Percentiles rank a stretch among this genome's conserved stretches.
Conservation (phyloP, 352 stramenopile genomes). For the Phytophthora pluvialis region DNA sequence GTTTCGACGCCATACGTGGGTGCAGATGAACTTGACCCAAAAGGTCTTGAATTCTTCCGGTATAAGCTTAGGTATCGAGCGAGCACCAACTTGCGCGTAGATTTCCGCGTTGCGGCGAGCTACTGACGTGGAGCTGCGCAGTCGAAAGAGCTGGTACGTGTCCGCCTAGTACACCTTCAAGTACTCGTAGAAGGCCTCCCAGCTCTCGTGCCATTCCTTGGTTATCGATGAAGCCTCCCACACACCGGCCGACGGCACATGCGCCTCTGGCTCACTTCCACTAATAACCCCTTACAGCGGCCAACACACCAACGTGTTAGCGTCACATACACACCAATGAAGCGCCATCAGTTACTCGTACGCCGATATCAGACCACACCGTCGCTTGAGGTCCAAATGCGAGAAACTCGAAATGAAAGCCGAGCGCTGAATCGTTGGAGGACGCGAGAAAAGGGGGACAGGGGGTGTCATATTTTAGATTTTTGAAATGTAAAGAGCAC, state of each 20-base stretch:
- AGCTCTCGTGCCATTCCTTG: slow-evolving; percentile 12
- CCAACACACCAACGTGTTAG: not conserved
- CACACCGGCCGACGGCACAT: not conserved
- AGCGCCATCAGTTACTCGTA: not conserved
- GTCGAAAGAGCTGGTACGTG: slow-evolving; percentile 15
- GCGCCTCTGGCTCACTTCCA: slow-evolving; percentile 3
- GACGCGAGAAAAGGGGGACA: not conserved
- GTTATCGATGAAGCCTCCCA: slow-evolving; percentile 1
- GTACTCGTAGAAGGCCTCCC: slow-evolving; percentile 2
- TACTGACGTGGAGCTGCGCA: slow-evolving; percentile 1
- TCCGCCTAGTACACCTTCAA: slow-evolving; percentile 3
- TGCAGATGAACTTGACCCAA: slow-evolving; percentile 5
- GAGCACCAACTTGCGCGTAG: not conserved
- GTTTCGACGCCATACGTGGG: slow-evolving; percentile 13
- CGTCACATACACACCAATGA: not conserved
- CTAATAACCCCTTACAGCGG: not conserved
- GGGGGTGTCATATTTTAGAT: not conserved
- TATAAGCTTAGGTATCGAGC: not conserved
- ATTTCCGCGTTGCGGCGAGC: slow-evolving; percentile 11
- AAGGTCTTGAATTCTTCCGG: not conserved
- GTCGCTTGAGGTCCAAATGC: not conserved
- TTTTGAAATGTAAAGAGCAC: not conserved
- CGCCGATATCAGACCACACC: not conserved
- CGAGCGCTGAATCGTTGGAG: not conserved
- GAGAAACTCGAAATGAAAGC: not conserved